Evolutionary conservation across 306 rosid species (phyloP).

Genomic region (Trifolium fragiferum): DNA sequence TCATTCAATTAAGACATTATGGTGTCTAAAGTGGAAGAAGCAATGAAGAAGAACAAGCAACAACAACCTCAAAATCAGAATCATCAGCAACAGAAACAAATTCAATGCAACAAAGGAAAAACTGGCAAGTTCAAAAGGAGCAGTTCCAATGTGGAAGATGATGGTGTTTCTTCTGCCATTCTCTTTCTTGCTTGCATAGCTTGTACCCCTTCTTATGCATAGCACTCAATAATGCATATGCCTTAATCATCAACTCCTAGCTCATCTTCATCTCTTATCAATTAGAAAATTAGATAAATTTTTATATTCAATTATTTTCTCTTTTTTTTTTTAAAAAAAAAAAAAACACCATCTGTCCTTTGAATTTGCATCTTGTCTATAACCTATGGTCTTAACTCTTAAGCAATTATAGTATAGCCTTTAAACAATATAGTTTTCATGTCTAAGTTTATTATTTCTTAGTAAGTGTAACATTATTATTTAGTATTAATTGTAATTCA

Average conservation of each 20-base stretch:
- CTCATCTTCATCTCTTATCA: constrained; percentile 1
- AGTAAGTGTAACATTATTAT: not conserved
- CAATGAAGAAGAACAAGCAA: constrained; percentile 59
- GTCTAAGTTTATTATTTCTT: not conserved
- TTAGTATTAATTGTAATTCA: not conserved
- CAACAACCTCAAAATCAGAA: constrained; percentile 44
- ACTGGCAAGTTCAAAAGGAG: constrained; percentile 86
- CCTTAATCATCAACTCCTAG: not conserved
- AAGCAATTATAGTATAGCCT: constrained; percentile 23
- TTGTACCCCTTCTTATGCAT: constrained; percentile 63
- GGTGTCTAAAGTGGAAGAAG: constrained; percentile 89
- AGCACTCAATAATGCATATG: not conserved
- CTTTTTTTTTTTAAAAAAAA: no score
- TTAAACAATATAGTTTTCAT: not conserved
- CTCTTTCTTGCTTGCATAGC: constrained; percentile 97
- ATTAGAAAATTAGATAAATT: not conserved
- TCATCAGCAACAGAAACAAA: constrained; percentile 61
- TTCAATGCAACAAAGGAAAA: constrained; percentile 86
- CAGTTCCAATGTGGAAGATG: constrained; percentile 74
- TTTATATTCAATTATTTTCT: not conserved
- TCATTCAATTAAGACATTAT: constrained; percentile 33
- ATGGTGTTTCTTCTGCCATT: constrained; percentile 90
- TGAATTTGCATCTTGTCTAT: constrained; percentile 24
- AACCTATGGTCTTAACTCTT: not conserved
- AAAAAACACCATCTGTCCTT: not conserved